Evolutionary conservation across 371 early-diverging fungal species (phyloP), one percentile per base, ranked within the genome.

Genomic region (Conidiobolus incongruus): DNA sequence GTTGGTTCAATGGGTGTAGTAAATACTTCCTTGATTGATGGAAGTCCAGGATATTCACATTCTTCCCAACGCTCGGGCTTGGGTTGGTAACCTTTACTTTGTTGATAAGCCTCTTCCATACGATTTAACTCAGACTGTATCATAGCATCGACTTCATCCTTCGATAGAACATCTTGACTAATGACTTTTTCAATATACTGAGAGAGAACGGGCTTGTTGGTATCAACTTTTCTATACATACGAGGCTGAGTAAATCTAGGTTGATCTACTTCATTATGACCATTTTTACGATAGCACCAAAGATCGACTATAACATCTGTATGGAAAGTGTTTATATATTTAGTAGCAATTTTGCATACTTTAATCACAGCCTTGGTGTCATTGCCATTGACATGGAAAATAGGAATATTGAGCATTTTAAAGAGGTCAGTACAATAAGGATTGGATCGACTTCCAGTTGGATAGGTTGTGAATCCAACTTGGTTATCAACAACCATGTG

Each of bases 401-500:
- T 77, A 7, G 96, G 95, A 0, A 81, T 80, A 51, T 83, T 77
- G 58, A 93, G 81, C 72, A 86, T 81, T 59, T 95, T 95, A 38
- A 75, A 93, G 47, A 94, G 73, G 48, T 94, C 96, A 0, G 84
- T 81, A 29, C 83, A 76, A 59, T 95, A 94, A 10, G 70, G 61
- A 17, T 88, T 79, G 3, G 87, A 86, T 16, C 96, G 76, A 0
- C 90, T 83, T 52, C 86, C 87, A 51, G 72, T 75, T 7, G 91
- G 82, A 8, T 84, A 82, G 8, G 94, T 93, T 0, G 95, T 95
- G 61, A 87, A 95, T 13, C 96, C 96, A 26, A 93, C 65, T 60
- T 95, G 96, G 56, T 95, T 95, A 58, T 95, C 94, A 51, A 95
- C 90, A 22, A 95, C 87, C 48, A 95, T 68, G 53, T 95, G 96